Conservation (phyloP, 176 grass and related monocot genomes). For the Bothriochloa decipiens region DNA sequence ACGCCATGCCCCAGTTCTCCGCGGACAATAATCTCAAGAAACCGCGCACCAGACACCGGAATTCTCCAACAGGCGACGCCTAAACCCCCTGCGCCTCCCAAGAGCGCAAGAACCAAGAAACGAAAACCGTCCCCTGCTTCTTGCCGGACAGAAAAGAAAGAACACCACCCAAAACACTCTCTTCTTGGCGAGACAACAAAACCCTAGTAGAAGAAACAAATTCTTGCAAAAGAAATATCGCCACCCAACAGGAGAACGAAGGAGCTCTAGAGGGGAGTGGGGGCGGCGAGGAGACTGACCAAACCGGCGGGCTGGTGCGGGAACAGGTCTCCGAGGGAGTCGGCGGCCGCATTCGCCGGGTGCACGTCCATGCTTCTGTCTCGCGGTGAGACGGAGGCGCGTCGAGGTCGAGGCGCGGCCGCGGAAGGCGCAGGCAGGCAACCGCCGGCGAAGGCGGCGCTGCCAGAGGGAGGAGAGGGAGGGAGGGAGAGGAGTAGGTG, state of each 20-base stretch:
- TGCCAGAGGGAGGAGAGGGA: background rate
- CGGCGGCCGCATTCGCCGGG: slow-evolving; percentile 36
- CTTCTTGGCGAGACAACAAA: background rate
- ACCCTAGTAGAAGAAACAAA: background rate
- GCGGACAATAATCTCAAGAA: background rate
- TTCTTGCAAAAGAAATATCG: background rate
- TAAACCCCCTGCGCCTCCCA: background rate
- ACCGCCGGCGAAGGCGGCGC: slow-evolving; percentile 29
- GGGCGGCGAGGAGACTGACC: slow-evolving; percentile 34
- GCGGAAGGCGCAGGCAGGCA: background rate
- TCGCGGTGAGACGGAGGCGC: background rate
- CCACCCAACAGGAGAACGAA: background rate
- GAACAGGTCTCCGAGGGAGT: slow-evolving; percentile 37
- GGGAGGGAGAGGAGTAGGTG: slow-evolving; percentile 17
- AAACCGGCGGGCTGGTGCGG: slow-evolving; percentile 34
- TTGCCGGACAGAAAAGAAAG: background rate
- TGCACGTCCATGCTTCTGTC: slow-evolving; percentile 45
- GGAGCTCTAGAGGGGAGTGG: background rate
- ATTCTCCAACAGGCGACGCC: background rate
- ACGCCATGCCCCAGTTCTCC: background rate
- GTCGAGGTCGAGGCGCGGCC: background rate
- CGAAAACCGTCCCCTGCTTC: background rate
- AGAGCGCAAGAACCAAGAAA: background rate
- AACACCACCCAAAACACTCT: background rate
- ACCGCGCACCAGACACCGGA: background rate